Evolutionary conservation across 257 asterid genomes (phyloP).

Genomic region (Orobanche coerulescens): DNA sequence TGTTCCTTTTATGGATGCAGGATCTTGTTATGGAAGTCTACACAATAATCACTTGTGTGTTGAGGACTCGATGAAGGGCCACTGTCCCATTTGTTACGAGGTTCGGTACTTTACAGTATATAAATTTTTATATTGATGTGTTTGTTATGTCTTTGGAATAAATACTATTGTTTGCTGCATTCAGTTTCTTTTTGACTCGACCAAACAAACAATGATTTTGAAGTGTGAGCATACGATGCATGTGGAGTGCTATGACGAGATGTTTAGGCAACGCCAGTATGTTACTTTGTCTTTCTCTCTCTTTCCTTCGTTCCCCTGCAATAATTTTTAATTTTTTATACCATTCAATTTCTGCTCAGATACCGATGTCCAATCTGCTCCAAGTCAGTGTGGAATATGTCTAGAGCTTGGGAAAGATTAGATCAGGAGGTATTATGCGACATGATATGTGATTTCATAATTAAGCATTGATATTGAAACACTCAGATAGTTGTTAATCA

Average conservation of each 20-base stretch:
- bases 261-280: slow-evolving; percentile 66
- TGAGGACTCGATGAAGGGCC: slow-evolving; percentile 86
- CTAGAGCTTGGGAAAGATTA: slow-evolving; percentile 54
- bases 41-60: slow-evolving; percentile 71
- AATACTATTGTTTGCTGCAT: slow-evolving; percentile 10
- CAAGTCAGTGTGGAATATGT: slow-evolving; percentile 63
- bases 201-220: slow-evolving; percentile 58
- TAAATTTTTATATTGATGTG: background rate
- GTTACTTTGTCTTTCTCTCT: slow-evolving; percentile 13
- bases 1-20: slow-evolving; percentile 31
- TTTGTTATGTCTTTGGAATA: slow-evolving; percentile 9
- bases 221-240: slow-evolving; percentile 94
- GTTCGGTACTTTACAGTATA: slow-evolving; percentile 27
- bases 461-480: background rate
- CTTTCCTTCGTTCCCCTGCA: background rate
- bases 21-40: slow-evolving; percentile 74
- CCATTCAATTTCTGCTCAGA: slow-evolving; percentile 47
- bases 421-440: slow-evolving; percentile 85
- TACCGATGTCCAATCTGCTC: slow-evolving; percentile 92
- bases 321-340: background rate
- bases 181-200: slow-evolving; percentile 93
- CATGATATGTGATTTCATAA: slow-evolving; percentile 2
- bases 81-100: slow-evolving; percentile 96
- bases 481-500: too few relatives aligned
- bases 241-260: slow-evolving; percentile 50